Base-by-base conservation (phyloP, 2,329 filamentous ascomycete species). In the Westerdykella sp. region DNA sequence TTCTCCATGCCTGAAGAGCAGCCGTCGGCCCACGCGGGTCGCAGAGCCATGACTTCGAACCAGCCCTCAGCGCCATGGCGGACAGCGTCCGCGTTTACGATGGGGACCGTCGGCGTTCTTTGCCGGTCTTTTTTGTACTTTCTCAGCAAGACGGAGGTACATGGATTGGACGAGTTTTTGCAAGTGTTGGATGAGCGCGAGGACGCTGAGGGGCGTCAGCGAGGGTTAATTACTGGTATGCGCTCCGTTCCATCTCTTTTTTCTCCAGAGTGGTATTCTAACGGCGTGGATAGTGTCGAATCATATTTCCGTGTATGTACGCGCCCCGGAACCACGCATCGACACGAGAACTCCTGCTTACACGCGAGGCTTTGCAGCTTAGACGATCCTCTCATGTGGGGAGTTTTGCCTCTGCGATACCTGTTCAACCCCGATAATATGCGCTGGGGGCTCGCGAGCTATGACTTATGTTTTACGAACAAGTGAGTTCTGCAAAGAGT, bases 381-480 rank as follows among this genome's bases (percentile, higher is more conserved):
- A 56, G 93, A 98, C 69, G 93, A 98, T 70, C 93, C 93, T 21
- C 70, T 97, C 45, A 82, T 96, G 55, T 98, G 91, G 91, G 93
- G 91, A 14, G 80, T 88, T 30, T 72, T 98, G 4, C 93, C 93
- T 1, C 66, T 87, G 37, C 76, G 78, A 39, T 87, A 93, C 60
- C 72, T 79, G 51, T 81, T 85, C 58, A 80, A 83, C 46, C 80
- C 85, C 15, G 74, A 77, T 43, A 93, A 90, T 62, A 76, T 89
- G 59, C 81, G 93, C 64, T 97, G 90, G 88, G 81, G 84, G 9
- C 77, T 98, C 42, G 93, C 87, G 18, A 94, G 89, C 57, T 87
- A 96, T 65, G 93, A 98, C 67, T 90, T 98, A 47, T 96, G 90
- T 70, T 98, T 94, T 67, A 84, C 83, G 58, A 91, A 87, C 62